A percentile compares a stretch with the other conserved stretches of the same genome.
phyloP scores from a whole-genome alignment of 768 basidiomycete genomes.

The Collybia sordida region DNA sequence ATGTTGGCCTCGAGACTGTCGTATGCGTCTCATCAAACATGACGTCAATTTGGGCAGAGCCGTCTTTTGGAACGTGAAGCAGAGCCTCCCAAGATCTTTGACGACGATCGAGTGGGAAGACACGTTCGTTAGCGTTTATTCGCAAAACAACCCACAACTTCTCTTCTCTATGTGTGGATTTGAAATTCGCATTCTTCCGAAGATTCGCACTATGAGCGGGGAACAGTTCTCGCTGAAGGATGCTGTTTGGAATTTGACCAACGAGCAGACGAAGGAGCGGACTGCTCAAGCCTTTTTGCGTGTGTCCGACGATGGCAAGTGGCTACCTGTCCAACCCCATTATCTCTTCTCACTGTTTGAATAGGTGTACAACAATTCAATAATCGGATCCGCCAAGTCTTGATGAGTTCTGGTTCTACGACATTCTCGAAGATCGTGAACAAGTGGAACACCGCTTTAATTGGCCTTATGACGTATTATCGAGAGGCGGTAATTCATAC shows the following conservation, averaged over 20 bases:
- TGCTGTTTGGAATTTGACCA: constrained; percentile 95
- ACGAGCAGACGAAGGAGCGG: constrained; percentile 96
- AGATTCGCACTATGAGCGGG: constrained; percentile 92
- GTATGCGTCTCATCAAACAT: constrained; percentile 99
- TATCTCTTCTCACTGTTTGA: constrained; percentile 8
- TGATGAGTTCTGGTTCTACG: constrained; percentile 98
- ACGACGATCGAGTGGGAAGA: constrained; percentile 99
- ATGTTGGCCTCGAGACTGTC: constrained; percentile 99
- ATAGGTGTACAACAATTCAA: constrained; percentile 93
- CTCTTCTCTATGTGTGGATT: constrained; percentile 99
- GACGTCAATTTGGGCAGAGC: constrained; percentile 98
- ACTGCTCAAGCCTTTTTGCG: constrained; percentile 98
- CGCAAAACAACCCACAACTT: constrained; percentile 95
- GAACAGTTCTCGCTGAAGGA: constrained; percentile 97
- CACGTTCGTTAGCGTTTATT: constrained; percentile 95
- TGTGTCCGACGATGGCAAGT: constrained; percentile 87
- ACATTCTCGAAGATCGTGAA: constrained; percentile 99
- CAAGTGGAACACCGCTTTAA: constrained; percentile 96
- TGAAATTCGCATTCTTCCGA: constrained; percentile 95
- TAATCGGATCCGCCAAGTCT: constrained; percentile 92
- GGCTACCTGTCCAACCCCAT: neutral
- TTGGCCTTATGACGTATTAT: constrained; percentile 97
- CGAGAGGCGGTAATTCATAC: constrained; percentile 98
- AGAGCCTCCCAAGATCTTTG: constrained; percentile 89
- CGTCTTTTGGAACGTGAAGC: constrained; percentile 99